Evolutionary conservation across 495 filamentous ascomycete species (phyloP).

Genomic region (Tuber melanosporum): DNA sequence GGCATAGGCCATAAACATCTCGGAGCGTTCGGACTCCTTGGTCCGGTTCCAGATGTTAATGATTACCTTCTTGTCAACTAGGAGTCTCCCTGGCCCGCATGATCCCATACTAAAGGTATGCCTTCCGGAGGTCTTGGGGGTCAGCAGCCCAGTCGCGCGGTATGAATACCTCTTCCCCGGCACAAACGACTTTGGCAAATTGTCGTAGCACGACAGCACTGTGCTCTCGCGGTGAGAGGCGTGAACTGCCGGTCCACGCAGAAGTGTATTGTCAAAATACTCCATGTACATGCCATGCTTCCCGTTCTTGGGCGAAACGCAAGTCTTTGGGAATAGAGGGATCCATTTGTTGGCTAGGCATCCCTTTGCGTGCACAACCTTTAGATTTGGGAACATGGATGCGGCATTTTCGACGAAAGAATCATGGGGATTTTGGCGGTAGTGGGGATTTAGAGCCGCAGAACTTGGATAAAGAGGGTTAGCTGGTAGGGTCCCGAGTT

Average conservation of each 20-base stretch:
- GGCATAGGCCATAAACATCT: slow-evolving; percentile 43
- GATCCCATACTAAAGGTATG: slow-evolving; percentile 64
- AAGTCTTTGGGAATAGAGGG: slow-evolving; percentile 39
- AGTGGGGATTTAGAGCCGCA: slow-evolving; percentile 41
- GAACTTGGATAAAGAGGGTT: slow-evolving; percentile 23
- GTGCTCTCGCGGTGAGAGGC: slow-evolving; percentile 39
- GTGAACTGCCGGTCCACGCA: slow-evolving; percentile 29
- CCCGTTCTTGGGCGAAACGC: slow-evolving; percentile 41
- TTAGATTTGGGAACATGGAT: slow-evolving; percentile 28
- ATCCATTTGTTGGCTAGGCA: slow-evolving; percentile 41
- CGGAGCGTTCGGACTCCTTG: slow-evolving; percentile 44
- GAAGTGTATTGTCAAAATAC: slow-evolving; percentile 39
- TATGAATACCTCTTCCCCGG: slow-evolving; percentile 42
- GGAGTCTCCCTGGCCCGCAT: slow-evolving; percentile 59
- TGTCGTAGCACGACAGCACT: slow-evolving; percentile 42
- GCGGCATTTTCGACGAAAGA: slow-evolving; percentile 35
- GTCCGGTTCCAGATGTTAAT: slow-evolving; percentile 65
- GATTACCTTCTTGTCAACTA: slow-evolving; percentile 58
- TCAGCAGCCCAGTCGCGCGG: slow-evolving; percentile 38
- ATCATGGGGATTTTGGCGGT: slow-evolving; percentile 39
- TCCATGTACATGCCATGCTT: slow-evolving; percentile 42
- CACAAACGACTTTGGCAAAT: slow-evolving; percentile 38
- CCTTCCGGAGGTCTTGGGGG: slow-evolving; percentile 44
- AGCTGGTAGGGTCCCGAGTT: slow-evolving; percentile 8
- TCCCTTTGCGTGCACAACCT: slow-evolving; percentile 35